These are phyloP conservation scores for Globisporangium rhizosaccharum DNA, from an alignment of 352 stramenopile species.

Conservation along the genomic window DNA sequence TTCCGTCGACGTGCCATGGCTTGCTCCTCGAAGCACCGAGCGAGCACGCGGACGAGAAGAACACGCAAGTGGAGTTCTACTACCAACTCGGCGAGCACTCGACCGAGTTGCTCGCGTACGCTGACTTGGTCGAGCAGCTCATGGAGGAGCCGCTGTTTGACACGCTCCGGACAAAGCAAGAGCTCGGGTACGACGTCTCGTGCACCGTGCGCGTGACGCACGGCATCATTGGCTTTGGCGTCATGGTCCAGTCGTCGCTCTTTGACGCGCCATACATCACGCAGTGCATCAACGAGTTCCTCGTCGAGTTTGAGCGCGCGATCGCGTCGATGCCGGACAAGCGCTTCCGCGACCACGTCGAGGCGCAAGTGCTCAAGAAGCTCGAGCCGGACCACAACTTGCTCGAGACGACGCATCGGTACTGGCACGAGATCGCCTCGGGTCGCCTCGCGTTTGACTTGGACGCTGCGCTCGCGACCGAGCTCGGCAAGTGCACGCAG, in stretches of 20 bases:
- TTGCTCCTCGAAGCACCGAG: conserved; percentile 57
- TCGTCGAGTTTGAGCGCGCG: conserved; percentile 71
- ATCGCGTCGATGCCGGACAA: conserved; percentile 64
- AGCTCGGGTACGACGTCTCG: conserved; percentile 88
- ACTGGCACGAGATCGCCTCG: conserved; percentile 79
- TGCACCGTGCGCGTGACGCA: conserved; percentile 80
- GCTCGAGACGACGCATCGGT: conserved; percentile 66
- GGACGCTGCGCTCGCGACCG: conserved; percentile 59
- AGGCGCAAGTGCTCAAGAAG: conserved; percentile 76
- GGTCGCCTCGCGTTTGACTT: conserved; percentile 71
- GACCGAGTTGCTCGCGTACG: conserved; percentile 57
- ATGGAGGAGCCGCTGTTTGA: conserved; percentile 90
- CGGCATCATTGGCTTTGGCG: conserved; percentile 75
- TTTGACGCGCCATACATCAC: conserved; percentile 63
- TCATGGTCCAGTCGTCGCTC: conserved; percentile 80
- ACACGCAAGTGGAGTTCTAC: conserved; percentile 82
- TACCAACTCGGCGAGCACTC: conserved; percentile 81
- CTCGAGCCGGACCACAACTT: conserved; percentile 78
- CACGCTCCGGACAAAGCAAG: conserved; percentile 82
- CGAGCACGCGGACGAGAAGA: conserved; percentile 73
- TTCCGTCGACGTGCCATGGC: conserved; percentile 37
- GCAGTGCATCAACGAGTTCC: conserved; percentile 61
- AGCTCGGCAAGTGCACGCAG: conserved; percentile 67
- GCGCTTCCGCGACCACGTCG: conserved; percentile 74
- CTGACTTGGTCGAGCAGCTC: conserved; percentile 79